phyloP scores from a whole-genome alignment of 352 stramenopile species.

The Phytophthora kernoviae region DNA sequence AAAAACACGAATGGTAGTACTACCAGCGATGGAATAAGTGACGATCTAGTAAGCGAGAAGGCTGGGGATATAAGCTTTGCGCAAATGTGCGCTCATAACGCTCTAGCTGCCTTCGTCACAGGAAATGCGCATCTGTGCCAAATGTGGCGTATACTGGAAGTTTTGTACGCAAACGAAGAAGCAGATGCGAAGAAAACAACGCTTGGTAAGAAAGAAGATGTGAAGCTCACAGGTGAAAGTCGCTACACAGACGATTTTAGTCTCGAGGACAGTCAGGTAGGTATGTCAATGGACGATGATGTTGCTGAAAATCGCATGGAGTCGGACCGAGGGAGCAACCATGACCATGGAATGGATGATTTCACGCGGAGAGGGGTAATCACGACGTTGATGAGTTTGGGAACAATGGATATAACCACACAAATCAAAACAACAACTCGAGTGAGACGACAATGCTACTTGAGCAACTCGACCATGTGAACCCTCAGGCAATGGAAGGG shows the following conservation, averaged over 20 bases:
- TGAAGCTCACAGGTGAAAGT: slow-evolving; percentile 9
- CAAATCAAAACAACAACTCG: slow-evolving; percentile 34
- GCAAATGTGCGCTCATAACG: slow-evolving; percentile 85
- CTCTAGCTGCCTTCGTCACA: slow-evolving; percentile 74
- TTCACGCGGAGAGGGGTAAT: slow-evolving; percentile 16
- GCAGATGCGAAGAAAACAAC: slow-evolving; percentile 17
- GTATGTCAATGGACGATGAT: slow-evolving; percentile 28
- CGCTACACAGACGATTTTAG: slow-evolving; percentile 18
- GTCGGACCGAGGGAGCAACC: slow-evolving; percentile 13
- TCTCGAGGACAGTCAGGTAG: slow-evolving; percentile 16
- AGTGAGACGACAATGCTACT: slow-evolving; percentile 82
- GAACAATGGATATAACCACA: slow-evolving; percentile 23
- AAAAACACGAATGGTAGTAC: slow-evolving; percentile 6
- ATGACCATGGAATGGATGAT: slow-evolving; percentile 18
- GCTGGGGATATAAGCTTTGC: slow-evolving; percentile 48
- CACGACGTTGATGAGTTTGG: slow-evolving; percentile 22
- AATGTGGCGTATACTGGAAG: slow-evolving; percentile 88
- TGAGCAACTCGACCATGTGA: slow-evolving; percentile 86
- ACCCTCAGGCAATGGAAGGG: slow-evolving; percentile 86
- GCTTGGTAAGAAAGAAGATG: background rate
- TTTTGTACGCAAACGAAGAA: slow-evolving; percentile 65
- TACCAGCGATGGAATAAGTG: slow-evolving; percentile 14
- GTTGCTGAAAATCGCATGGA: slow-evolving; percentile 15
- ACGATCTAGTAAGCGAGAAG: slow-evolving; percentile 3
- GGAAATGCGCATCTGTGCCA: slow-evolving; percentile 78